These are phyloP conservation scores for Paratrypanosoma confusum DNA, from an alignment of 208 protist species.

Conservation along the genomic window DNA sequence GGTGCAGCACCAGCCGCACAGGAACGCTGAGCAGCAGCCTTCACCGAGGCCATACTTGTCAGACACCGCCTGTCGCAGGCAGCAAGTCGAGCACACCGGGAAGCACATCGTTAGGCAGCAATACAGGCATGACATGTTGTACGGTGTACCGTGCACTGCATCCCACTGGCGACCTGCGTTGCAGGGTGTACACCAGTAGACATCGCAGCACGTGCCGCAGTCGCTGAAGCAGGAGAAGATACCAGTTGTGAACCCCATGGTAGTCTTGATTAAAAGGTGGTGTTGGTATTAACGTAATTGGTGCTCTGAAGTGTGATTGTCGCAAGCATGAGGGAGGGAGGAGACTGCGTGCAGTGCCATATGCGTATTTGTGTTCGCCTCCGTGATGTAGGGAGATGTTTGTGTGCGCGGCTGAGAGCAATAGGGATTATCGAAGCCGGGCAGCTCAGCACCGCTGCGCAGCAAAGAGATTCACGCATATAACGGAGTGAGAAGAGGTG, in stretches of 20 bases:
- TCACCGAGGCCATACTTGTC: conserved; percentile 5
- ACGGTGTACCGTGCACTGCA: conserved; percentile 3
- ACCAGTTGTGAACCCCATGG: conserved; percentile 5
- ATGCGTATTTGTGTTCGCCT: too few relatives aligned
- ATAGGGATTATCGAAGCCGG: too few relatives aligned
- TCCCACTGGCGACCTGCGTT: conserved; percentile 13
- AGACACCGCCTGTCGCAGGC: conserved; percentile 4
- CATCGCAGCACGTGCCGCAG: conserved; percentile 2
- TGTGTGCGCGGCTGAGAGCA: too few relatives aligned
- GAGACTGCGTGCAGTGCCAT: too few relatives aligned
- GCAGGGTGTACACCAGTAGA: conserved; percentile 9
- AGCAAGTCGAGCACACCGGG: not conserved
- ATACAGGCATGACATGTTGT: not conserved
- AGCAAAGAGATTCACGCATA: too few relatives aligned
- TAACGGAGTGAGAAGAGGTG: too few relatives aligned
- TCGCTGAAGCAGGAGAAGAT: conserved; percentile 8
- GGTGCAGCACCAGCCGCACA: not conserved
- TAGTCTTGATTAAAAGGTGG: not conserved
- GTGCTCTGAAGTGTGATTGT: too few relatives aligned
- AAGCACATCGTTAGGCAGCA: conserved; percentile 1
- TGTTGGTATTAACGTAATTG: too few relatives aligned
- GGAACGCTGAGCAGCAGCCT: not conserved
- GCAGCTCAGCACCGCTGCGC: too few relatives aligned
- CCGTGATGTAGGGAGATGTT: too few relatives aligned
- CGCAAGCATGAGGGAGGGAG: too few relatives aligned